Evolutionary conservation across 257 asterid species (phyloP), one percentile per base, ranked within the genome.

Genomic region (Nicotiana paniculata): DNA sequence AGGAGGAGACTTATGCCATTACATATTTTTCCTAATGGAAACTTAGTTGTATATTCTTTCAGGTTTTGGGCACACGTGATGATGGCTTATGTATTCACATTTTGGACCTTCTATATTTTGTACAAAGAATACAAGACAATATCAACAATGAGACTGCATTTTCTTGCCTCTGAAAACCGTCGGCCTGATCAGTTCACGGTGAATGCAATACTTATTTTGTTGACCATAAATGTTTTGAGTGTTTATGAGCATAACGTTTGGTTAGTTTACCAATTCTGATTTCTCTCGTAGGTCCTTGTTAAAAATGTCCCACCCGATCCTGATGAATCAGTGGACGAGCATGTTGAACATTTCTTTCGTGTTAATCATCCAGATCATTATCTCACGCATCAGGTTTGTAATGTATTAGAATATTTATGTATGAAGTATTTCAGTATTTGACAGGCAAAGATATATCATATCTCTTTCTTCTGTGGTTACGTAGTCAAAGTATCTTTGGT

Each of bases 221-320:
- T 67, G 53, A 81, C 67, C 37, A 13, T 33, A 46, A 35, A 64
- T 63, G 64, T 32, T 37, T 5, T 6, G 61, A 28, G 39, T 61
- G 74, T 30, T 61, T 39, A 21, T 13, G 12, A n/a, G 28, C 6
- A 12, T 16, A 13, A 24, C 6, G 12, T 76, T 53, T 51, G n/a
- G 15, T 9, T n/a, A 51, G 26, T 26, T 77, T 35, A 61, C 74
- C 72, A 11, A 2, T 37, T 64, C 76, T 55, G 13, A 57, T 84
- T 74, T 17, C 46, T 82, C 69, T 72, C 85, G 78, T 89, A 95
- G 98, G 98, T 95, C 81, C 97, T 95, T 82, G 97, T 95, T 84
- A 92, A 96, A 87, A 94, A 93, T 85, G 90, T 96, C 84, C 99
- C 98, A 86, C 96, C 93, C 6, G 98, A 96, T 81, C 89, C 92